phyloP scores from a whole-genome alignment of 352 stramenopile genomes.

The Phytophthora lateralis region DNA sequence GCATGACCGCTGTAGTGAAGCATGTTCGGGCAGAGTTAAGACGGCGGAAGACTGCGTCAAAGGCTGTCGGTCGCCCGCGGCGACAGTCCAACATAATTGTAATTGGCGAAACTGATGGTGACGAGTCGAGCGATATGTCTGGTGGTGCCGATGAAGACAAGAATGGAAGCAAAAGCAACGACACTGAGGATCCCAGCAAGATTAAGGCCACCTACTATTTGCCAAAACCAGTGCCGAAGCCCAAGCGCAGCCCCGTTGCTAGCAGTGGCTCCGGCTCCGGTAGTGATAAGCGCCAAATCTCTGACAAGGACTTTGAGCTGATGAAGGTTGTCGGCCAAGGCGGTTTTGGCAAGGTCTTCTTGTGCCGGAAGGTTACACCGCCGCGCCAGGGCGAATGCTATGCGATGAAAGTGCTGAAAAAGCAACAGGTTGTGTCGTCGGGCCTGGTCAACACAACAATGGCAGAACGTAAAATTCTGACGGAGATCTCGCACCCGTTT shows the following conservation, averaged over 20 bases:
- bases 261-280: slow-evolving; percentile 23
- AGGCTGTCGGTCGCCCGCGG: slow-evolving; percentile 36
- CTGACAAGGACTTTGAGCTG: slow-evolving; percentile 95
- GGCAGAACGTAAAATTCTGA: slow-evolving; percentile 92
- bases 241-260: slow-evolving; percentile 27
- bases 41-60: slow-evolving; percentile 45
- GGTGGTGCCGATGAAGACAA: slow-evolving; percentile 63
- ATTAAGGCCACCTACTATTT: slow-evolving; percentile 83
- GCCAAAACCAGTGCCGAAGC: slow-evolving; percentile 70
- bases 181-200: slow-evolving; percentile 45
- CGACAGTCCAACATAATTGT: slow-evolving; percentile 89
- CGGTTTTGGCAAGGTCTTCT: slow-evolving; percentile 98
- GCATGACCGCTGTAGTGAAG: slow-evolving; percentile 89
- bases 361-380: slow-evolving; percentile 93
- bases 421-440: slow-evolving; percentile 91
- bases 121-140: slow-evolving; percentile 77
- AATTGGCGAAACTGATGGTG: slow-evolving; percentile 79
- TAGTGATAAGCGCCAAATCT: slow-evolving; percentile 51
- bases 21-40: slow-evolving; percentile 72
- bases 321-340: slow-evolving; percentile 98
- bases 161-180: slow-evolving; percentile 33
- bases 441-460: slow-evolving; percentile 94
- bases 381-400: slow-evolving; percentile 94
- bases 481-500: slow-evolving; percentile 93
- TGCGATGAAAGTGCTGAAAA: slow-evolving; percentile 98